Conservation (phyloP, 2,329 filamentous ascomycete genomes). For the Xylaria sp. region DNA sequence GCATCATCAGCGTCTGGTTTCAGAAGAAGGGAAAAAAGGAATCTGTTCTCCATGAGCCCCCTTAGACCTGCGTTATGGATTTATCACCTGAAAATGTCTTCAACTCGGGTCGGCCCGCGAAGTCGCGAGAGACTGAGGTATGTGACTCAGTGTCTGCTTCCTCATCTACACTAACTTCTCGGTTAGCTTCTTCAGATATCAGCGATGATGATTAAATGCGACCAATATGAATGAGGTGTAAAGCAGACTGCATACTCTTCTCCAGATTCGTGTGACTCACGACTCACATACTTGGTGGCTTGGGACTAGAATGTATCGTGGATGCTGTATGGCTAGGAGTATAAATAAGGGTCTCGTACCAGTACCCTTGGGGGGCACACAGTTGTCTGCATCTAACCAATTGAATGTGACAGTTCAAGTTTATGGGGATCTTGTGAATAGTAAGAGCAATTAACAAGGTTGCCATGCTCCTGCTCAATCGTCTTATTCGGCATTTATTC, state of each 20-base stretch:
- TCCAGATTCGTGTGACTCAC: slow-evolving; percentile 16
- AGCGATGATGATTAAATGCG: neutral
- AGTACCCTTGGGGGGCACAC: neutral
- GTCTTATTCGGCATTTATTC: neutral
- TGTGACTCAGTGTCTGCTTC: slow-evolving; percentile 19
- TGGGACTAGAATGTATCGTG: neutral
- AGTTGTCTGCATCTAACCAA: neutral
- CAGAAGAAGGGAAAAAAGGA: no score
- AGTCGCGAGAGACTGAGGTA: slow-evolving; percentile 2
- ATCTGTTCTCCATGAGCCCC: no score
- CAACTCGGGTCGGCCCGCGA: no score
- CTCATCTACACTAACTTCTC: neutral
- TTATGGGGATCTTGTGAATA: neutral
- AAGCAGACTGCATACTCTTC: neutral
- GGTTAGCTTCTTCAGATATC: neutral
- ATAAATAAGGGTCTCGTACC: neutral
- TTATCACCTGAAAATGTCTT: no score
- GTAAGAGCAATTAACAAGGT: neutral
- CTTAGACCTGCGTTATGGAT: no score
- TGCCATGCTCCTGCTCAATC: neutral
- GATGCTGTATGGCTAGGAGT: neutral
- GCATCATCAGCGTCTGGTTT: no score
- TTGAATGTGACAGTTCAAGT: neutral
- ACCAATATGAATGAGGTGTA: neutral
- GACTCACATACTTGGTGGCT: neutral